phyloP scores from a whole-genome alignment of 805 yeast genomes.

The Candida silvicultrix region DNA sequence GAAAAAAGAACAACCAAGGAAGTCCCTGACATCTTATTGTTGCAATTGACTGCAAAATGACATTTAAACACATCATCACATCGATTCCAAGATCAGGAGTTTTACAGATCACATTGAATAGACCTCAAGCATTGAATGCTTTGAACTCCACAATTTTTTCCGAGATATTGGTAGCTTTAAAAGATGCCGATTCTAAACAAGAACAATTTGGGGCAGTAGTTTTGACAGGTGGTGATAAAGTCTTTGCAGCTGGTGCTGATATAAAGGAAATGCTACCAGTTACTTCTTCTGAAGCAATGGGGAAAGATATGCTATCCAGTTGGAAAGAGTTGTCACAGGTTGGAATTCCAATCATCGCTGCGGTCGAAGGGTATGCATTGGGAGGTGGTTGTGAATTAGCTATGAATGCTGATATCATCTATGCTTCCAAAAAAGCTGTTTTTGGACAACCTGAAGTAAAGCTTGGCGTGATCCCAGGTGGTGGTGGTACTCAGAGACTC shows the following conservation, averaged over 20 bases:
- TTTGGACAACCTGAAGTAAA: slow-evolving; percentile 54
- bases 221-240: slow-evolving; percentile 38
- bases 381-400: slow-evolving; percentile 56
- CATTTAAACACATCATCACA: slow-evolving; percentile 14
- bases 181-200: slow-evolving; percentile 12
- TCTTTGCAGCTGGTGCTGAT: slow-evolving; percentile 53
- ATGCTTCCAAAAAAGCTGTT: slow-evolving; percentile 40
- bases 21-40: no score
- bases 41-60: slow-evolving; percentile 4
- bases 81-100: slow-evolving; percentile 20
- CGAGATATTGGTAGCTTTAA: slow-evolving; percentile 17
- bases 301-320: slow-evolving; percentile 28
- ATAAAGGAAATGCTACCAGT: slow-evolving; percentile 42
- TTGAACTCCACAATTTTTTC: slow-evolving; percentile 11
- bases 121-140: slow-evolving; percentile 23
- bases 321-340: slow-evolving; percentile 33
- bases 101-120: slow-evolving; percentile 18
- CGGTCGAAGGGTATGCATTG: slow-evolving; percentile 47
- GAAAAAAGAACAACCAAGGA: no score
- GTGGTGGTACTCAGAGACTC: slow-evolving; percentile 50
- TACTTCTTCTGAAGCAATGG: slow-evolving; percentile 29
- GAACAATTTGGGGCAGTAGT: slow-evolving; percentile 41
- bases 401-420: slow-evolving; percentile 43
- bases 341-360: slow-evolving; percentile 46
- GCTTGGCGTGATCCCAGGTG: slow-evolving; percentile 44